Evolutionary conservation across 2,329 filamentous ascomycete species (phyloP).

Genomic region (Fusarium brevicatenulatum): DNA sequence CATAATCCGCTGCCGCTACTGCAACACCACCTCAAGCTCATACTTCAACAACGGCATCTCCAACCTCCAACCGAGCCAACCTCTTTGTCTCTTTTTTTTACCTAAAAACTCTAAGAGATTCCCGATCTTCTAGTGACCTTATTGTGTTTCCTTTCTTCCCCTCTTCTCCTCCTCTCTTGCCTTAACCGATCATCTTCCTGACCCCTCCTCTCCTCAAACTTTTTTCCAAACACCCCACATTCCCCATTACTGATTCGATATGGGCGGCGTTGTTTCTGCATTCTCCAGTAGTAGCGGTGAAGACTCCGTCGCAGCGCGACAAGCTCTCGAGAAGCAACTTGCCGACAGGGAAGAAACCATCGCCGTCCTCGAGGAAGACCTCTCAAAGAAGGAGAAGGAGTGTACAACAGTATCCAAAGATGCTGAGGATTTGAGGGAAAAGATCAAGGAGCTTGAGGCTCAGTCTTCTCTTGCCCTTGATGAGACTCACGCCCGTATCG

Average conservation of each 20-base stretch:
- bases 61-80: slow-evolving; percentile 27
- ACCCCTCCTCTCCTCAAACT: not conserved
- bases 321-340: slow-evolving; percentile 52
- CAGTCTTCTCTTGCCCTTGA: slow-evolving; percentile 45
- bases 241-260: slow-evolving; percentile 43
- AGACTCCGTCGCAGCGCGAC: slow-evolving; percentile 46
- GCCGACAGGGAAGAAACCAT: slow-evolving; percentile 53
- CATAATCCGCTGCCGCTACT: slow-evolving; percentile 33
- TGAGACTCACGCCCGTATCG: slow-evolving; percentile 48
- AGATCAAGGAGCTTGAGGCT: slow-evolving; percentile 51
- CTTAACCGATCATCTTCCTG: slow-evolving; percentile 11
- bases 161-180: slow-evolving; percentile 6
- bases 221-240: slow-evolving; percentile 17
- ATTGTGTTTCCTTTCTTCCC: not conserved
- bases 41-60: slow-evolving; percentile 32
- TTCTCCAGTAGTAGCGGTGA: slow-evolving; percentile 50
- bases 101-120: slow-evolving; percentile 17
- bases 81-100: slow-evolving; percentile 21
- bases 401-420: slow-evolving; percentile 49
- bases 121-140: not conserved
- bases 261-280: slow-evolving; percentile 55
- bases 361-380: slow-evolving; percentile 46
- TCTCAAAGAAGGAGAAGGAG: slow-evolving; percentile 53
- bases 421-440: slow-evolving; percentile 52
- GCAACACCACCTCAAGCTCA: slow-evolving; percentile 12